Percentiles rank a stretch among this genome's conserved stretches.
phyloP scores from a whole-genome alignment of 208 protist species.

The Wallacemonas rigidus region DNA sequence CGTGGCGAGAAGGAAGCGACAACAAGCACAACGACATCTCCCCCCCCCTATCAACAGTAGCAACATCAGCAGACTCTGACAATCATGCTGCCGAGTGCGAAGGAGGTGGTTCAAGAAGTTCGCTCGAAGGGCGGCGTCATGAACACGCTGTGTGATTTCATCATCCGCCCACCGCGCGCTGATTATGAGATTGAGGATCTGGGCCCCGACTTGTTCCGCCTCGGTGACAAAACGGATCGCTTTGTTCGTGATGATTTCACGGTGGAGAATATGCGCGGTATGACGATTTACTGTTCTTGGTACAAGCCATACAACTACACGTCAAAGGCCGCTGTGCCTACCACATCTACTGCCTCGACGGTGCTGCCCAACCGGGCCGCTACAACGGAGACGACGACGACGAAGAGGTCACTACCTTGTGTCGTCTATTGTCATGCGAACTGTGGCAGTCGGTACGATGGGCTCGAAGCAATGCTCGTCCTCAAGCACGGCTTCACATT shows the following conservation, averaged over 20 bases:
- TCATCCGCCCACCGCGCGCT: constrained; percentile 84
- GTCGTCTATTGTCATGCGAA: constrained; percentile 94
- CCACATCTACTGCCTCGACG: background rate
- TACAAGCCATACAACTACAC: constrained; percentile 50
- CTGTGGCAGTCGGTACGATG: constrained; percentile 82
- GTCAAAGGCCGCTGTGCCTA: background rate
- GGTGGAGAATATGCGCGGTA: constrained; percentile 81
- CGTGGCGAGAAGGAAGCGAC: too few relatives aligned
- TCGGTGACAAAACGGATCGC: constrained; percentile 43
- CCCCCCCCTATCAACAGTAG: too few relatives aligned
- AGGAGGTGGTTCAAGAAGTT: constrained; percentile 42
- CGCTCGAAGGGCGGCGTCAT: constrained; percentile 48
- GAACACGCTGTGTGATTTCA: constrained; percentile 81
- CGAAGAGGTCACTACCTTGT: constrained; percentile 53
- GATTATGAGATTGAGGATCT: constrained; percentile 59
- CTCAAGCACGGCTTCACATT: constrained; percentile 88
- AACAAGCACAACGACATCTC: too few relatives aligned
- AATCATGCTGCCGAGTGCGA: constrained; percentile 37
- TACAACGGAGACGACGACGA: background rate
- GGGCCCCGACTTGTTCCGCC: constrained; percentile 64
- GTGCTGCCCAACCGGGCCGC: background rate
- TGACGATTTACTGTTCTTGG: constrained; percentile 83
- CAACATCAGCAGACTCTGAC: too few relatives aligned
- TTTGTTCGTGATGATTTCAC: constrained; percentile 74
- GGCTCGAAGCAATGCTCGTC: constrained; percentile 78